phyloP scores from a whole-genome alignment of 148 eudicot genomes.

The Vaccinium corymbosum region DNA sequence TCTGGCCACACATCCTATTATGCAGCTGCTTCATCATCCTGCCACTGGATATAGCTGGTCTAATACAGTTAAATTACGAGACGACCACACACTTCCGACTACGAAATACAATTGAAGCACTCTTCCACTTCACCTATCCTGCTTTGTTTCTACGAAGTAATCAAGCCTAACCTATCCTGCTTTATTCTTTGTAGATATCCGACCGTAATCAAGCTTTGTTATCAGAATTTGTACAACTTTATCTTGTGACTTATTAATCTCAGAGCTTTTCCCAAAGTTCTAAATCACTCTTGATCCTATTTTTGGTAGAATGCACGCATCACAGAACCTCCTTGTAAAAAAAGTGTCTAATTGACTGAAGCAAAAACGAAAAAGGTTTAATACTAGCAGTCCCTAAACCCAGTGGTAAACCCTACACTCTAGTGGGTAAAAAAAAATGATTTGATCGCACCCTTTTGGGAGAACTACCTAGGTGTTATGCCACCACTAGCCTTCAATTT shows the following conservation, averaged over 20 bases:
- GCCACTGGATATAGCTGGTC: neutral
- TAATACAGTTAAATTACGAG: neutral
- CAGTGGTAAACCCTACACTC: neutral
- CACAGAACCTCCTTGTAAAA: neutral
- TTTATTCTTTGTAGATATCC: no score
- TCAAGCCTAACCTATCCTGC: neutral
- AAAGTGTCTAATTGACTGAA: neutral
- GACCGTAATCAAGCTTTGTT: neutral
- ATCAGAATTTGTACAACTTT: neutral
- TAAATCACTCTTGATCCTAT: neutral
- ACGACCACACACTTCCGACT: neutral
- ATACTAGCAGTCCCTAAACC: neutral
- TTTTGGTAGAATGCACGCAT: neutral
- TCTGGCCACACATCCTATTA: neutral
- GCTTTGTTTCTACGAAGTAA: neutral
- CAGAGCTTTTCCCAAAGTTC: neutral
- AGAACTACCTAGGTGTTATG: neutral
- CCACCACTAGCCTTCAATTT: neutral
- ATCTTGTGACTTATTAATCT: no score
- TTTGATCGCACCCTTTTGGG: neutral
- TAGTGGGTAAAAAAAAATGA: neutral
- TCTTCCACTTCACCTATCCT: neutral
- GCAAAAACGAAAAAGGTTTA: neutral
- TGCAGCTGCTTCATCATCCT: neutral
- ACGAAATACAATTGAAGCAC: neutral